phyloP scores from a whole-genome alignment of 306 rosid species.

The Dryas drummondii region DNA sequence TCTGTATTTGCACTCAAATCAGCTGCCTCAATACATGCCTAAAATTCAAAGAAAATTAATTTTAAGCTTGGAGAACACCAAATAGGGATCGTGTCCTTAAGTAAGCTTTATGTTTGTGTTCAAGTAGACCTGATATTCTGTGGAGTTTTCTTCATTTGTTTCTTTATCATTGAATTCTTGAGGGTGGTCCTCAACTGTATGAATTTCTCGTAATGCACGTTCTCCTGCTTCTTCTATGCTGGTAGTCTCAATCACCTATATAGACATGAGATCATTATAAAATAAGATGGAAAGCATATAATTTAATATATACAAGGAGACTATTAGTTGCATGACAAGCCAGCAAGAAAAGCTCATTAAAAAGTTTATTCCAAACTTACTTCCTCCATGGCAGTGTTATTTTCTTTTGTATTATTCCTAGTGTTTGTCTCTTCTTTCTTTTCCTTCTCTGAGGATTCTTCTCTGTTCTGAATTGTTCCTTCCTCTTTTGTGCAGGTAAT shows the following conservation, averaged over 20 bases:
- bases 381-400: constrained; percentile 18
- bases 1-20: constrained; percentile 16
- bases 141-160: constrained; percentile 7
- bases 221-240: constrained; percentile 13
- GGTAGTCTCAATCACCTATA: constrained; percentile 23
- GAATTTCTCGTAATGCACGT: constrained; percentile 3
- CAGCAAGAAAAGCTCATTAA: neutral
- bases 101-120: neutral
- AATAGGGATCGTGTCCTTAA: neutral
- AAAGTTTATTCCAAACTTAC: constrained; percentile 18
- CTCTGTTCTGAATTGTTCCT: constrained; percentile 8
- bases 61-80: neutral
- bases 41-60: neutral
- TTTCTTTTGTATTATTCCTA: constrained; percentile 13
- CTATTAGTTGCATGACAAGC: neutral
- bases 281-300: neutral
- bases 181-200: constrained; percentile 13
- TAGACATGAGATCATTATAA: neutral
- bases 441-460: constrained; percentile 17
- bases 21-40: constrained; percentile 24
- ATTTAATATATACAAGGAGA: too few relatives aligned
- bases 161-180: constrained; percentile 9
- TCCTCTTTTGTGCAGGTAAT: constrained; percentile 9
- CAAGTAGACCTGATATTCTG: constrained; percentile 25
- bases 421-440: constrained; percentile 23